phyloP scores from a whole-genome alignment of 768 basidiomycete genomes.

The Butyriboletus loyo region DNA sequence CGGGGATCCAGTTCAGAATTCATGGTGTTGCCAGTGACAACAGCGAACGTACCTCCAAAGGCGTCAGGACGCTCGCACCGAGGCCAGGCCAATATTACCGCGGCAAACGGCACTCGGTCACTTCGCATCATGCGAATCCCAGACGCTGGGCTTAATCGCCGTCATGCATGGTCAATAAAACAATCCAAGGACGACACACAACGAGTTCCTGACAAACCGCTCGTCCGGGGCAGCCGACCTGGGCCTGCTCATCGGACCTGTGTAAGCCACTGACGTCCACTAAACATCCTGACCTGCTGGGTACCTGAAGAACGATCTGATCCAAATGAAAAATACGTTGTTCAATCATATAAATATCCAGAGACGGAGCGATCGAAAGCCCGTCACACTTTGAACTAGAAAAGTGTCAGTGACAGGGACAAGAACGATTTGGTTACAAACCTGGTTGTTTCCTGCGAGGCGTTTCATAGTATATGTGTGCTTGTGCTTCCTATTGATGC shows the following conservation, averaged over 20 bases:
- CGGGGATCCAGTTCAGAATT: conserved; percentile 28
- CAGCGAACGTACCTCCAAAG: conserved; percentile 17
- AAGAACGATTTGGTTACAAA: conserved; percentile 7
- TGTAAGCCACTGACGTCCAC: not conserved
- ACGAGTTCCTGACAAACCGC: conserved; percentile 3
- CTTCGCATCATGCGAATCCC: conserved; percentile 24
- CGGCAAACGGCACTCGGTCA: conserved; percentile 9
- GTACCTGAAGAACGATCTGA: conserved; percentile 17
- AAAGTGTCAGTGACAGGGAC: not conserved
- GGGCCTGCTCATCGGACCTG: not conserved
- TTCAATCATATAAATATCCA: not conserved
- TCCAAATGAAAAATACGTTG: conserved; percentile 17
- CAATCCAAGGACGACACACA: conserved; percentile 8
- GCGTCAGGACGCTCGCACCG: conserved; percentile 4
- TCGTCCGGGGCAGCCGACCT: conserved; percentile 3
- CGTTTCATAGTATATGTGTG: not conserved
- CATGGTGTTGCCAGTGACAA: conserved; percentile 22
- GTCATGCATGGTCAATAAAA: conserved; percentile 10
- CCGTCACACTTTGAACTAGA: conserved; percentile 1
- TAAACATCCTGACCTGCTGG: not conserved
- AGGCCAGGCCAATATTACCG: conserved; percentile 13
- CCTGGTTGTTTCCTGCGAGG: conserved; percentile 3
- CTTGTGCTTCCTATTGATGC: conserved; percentile 3
- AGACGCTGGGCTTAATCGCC: conserved; percentile 21
- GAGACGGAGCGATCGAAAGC: conserved; percentile 2